Percentiles rank a stretch among this genome's conserved stretches.
These are phyloP conservation scores for Cercospora zeina DNA, from an alignment of 2,329 filamentous ascomycete genomes.

Conservation along the genomic window DNA sequence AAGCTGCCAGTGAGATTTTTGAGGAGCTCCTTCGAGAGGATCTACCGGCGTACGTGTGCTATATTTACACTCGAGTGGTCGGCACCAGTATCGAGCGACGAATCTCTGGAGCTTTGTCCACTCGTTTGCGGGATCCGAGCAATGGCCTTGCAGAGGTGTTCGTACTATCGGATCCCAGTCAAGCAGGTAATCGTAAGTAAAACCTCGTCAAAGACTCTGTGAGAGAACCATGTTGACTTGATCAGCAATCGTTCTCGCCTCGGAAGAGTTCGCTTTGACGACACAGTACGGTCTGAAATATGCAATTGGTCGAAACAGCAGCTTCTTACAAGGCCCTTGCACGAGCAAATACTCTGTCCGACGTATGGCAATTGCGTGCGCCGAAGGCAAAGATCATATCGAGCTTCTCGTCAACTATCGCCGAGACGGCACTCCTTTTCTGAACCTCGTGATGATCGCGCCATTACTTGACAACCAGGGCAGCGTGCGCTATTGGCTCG, in stretches of 20 bases:
- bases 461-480: constrained; percentile 68
- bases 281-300: constrained; percentile 74
- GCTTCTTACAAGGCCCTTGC: constrained; percentile 72
- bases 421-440: constrained; percentile 72
- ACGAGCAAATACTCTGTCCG: constrained; percentile 64
- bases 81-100: constrained; percentile 65
- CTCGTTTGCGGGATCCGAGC: constrained; percentile 63
- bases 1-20: constrained; percentile 64
- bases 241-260: constrained; percentile 67
- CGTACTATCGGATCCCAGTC: constrained; percentile 70
- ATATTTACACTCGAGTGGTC: constrained; percentile 66
- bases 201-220: neutral
- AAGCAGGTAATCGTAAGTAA: constrained; percentile 60
- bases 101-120: constrained; percentile 65
- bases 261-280: constrained; percentile 71
- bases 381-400: constrained; percentile 64
- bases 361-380: constrained; percentile 62
- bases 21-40: constrained; percentile 64
- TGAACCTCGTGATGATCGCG: constrained; percentile 75
- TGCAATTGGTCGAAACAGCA: constrained; percentile 72
- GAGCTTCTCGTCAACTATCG: constrained; percentile 74
- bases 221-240: neutral
- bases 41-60: constrained; percentile 68
- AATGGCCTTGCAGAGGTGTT: constrained; percentile 75
- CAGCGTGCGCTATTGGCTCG: constrained; percentile 66